A percentile compares a stretch with the other conserved stretches of the same genome.
These are phyloP conservation scores for Extremus antarcticus DNA, from an alignment of 495 filamentous ascomycete genomes.

Conservation along the genomic window DNA sequence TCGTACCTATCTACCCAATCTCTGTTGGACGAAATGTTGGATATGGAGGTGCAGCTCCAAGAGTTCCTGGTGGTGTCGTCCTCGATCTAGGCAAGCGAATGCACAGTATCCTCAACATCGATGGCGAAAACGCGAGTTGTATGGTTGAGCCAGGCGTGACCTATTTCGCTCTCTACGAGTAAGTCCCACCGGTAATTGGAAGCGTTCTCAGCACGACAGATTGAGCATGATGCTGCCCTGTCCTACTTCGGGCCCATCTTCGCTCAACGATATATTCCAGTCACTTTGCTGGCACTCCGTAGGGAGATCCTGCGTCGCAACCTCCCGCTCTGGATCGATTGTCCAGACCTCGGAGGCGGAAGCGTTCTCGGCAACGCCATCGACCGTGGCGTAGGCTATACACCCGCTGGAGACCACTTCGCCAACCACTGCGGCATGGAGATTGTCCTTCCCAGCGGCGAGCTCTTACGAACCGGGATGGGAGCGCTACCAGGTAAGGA, in stretches of 20 bases:
- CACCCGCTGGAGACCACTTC: slow-evolving; percentile 43
- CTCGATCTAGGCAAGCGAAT: slow-evolving; percentile 46
- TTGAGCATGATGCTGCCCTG: no score
- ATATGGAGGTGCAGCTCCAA: slow-evolving; percentile 48
- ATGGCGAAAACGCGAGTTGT: slow-evolving; percentile 40
- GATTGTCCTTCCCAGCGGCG: slow-evolving; percentile 45
- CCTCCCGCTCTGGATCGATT: slow-evolving; percentile 39
- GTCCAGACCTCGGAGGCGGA: slow-evolving; percentile 47
- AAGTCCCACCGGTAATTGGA: no score
- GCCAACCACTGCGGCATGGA: slow-evolving; percentile 39
- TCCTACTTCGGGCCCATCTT: no score
- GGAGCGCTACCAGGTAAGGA: slow-evolving; percentile 40
- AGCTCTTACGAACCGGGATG: slow-evolving; percentile 48
- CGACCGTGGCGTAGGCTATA: slow-evolving; percentile 45
- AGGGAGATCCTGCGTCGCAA: not conserved
- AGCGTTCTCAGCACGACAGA: no score
- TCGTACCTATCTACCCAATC: slow-evolving; percentile 44
- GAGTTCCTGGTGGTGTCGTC: slow-evolving; percentile 42
- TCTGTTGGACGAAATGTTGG: slow-evolving; percentile 45
- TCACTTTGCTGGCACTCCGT: no score
- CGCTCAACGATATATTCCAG: no score
- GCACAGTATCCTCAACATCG: slow-evolving; percentile 45
- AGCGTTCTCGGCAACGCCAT: slow-evolving; percentile 46
- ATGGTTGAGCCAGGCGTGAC: slow-evolving; percentile 51
- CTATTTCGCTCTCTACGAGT: slow-evolving; percentile 11